Percentiles rank a stretch among this genome's conserved stretches.
These are phyloP conservation scores for Eruca vesicaria DNA, from an alignment of 441 rosid species.

Conservation along the genomic window DNA sequence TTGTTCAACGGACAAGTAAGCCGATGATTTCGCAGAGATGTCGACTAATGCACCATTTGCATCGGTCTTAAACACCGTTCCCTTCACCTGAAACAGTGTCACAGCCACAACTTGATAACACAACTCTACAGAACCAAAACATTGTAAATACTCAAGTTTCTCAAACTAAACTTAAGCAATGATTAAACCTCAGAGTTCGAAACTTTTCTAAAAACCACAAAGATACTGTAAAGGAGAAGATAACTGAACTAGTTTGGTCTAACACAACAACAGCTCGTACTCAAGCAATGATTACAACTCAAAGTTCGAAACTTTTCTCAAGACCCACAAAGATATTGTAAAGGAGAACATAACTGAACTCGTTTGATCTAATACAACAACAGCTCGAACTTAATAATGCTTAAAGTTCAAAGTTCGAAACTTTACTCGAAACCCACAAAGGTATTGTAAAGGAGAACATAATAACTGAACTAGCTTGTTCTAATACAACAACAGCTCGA, in stretches of 20 bases:
- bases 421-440: neutral
- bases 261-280: neutral
- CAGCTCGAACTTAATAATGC: neutral
- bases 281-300: neutral
- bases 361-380: neutral
- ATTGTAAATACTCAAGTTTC: neutral
- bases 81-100: conserved; percentile 58
- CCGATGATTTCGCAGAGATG: conserved; percentile 81
- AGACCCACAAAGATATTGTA: neutral
- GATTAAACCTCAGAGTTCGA: neutral
- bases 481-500: neutral
- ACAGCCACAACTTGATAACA: neutral
- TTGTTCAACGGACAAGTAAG: conserved; percentile 76
- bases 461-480: neutral
- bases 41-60: conserved; percentile 81
- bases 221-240: neutral
- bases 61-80: conserved; percentile 74
- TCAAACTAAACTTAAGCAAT: neutral
- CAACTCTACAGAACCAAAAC: neutral
- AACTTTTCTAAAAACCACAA: neutral
- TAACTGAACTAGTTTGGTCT: neutral
- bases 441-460: neutral
- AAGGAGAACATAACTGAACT: neutral
- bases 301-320: neutral
- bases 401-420: neutral